Base-by-base conservation (phyloP, 2,329 filamentous ascomycete species). In the Talaromyces sp. region DNA sequence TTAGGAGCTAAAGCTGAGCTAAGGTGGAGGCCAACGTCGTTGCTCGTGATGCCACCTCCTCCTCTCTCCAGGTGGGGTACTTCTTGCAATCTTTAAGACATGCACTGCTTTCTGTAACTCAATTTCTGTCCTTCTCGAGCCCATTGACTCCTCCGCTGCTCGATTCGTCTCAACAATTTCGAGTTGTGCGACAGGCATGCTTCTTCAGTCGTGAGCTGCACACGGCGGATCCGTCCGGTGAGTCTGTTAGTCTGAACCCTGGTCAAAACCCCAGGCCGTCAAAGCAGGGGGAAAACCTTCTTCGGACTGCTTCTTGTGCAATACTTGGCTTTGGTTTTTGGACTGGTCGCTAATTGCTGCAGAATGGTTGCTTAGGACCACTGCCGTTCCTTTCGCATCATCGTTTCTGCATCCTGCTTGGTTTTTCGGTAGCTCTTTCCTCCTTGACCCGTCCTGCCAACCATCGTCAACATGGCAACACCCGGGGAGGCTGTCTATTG, bases 401-500 rank as follows among this genome's bases (percentile, higher is more conserved):
- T 43, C 22, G 47, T 27, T 31, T 37, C 35, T 8, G 7, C 35
- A 37, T 13, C 5, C 47, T 2, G n/a, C 16, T 47, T 47, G 43
- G 13, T 50, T 22, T 24, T 16, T 9, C 22, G 47, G 47, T 50
- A 13, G 47, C 47, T 39, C 11, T 22, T 37, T 37, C 33, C 33
- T 16, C 4, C 33, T 37, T 54, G 13, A 19, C 19, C 14, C 27
- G n/a, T 54, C 52, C 52, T 50, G 33, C 16, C 31, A 19, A 22
- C 52, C 9, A 52, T 24, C 35, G 47, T 47, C 65, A 64, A 33
- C 64, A 83, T 83, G 81, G 75, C 73, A 68, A 72, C 75, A 64
- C 68, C 68, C 60, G 76, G 78, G 67, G 84, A 85, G 75, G 85
- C 87, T 77, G 87, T 87, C 63, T 90, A 90, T 76, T 88, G 85